Evolutionary conservation across 495 filamentous ascomycete species (phyloP).

Genomic region (Talaromyces trachyspermus): DNA sequence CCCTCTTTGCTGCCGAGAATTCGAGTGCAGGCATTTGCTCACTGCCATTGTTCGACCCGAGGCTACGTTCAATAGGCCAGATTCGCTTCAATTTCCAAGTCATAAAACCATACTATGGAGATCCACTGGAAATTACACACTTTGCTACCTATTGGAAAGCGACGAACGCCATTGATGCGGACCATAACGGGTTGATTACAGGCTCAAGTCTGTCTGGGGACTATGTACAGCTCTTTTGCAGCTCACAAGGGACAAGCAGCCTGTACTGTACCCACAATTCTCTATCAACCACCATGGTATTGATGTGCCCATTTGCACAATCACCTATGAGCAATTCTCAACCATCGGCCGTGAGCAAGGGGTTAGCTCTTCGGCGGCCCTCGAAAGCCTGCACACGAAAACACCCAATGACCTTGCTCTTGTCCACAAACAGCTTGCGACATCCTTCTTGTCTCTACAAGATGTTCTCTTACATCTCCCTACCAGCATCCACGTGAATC

Average conservation of each 20-base stretch:
- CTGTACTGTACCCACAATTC: slow-evolving; percentile 80
- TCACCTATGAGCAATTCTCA: slow-evolving; percentile 68
- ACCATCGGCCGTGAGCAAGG: slow-evolving; percentile 50
- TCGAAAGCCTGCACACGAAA: slow-evolving; percentile 38
- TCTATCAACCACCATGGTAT: slow-evolving; percentile 72
- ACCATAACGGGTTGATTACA: slow-evolving; percentile 79
- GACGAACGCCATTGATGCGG: slow-evolving; percentile 79
- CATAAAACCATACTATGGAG: slow-evolving; percentile 93
- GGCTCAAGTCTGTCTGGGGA: slow-evolving; percentile 92
- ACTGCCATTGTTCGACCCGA: slow-evolving; percentile 85
- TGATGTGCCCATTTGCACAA: slow-evolving; percentile 66
- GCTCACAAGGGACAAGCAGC: slow-evolving; percentile 75
- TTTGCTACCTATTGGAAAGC: slow-evolving; percentile 99
- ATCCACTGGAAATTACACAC: slow-evolving; percentile 89
- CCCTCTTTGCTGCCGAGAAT: slow-evolving; percentile 64
- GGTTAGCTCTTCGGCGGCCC: slow-evolving; percentile 28
- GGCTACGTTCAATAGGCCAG: slow-evolving; percentile 88
- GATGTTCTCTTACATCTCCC: slow-evolving; percentile 71
- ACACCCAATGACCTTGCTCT: slow-evolving; percentile 51
- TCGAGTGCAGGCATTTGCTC: slow-evolving; percentile 76
- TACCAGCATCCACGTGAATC: slow-evolving; percentile 69
- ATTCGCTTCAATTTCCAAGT: slow-evolving; percentile 91
- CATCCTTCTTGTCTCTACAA: slow-evolving; percentile 64
- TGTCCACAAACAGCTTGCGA: slow-evolving; percentile 61
- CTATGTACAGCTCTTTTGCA: slow-evolving; percentile 87